phyloP scores from a whole-genome alignment of 2,329 filamentous ascomycete species.

The Anthostomella pinea region DNA sequence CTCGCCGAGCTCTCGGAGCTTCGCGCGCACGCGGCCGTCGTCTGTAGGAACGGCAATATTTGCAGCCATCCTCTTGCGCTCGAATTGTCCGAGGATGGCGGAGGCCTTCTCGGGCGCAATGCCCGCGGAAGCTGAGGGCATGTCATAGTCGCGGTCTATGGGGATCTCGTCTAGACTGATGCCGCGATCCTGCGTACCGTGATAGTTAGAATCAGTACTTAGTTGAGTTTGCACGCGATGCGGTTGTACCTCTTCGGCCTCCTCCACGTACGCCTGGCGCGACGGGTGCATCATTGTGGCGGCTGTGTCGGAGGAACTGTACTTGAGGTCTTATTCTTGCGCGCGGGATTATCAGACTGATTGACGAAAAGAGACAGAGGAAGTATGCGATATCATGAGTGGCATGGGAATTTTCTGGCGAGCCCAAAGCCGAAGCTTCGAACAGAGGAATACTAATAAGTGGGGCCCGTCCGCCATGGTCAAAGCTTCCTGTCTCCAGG shows the following conservation, averaged over 20 bases:
- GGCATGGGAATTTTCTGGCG: too few relatives aligned
- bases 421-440: too few relatives aligned
- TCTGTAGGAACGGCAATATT: slow-evolving; percentile 92
- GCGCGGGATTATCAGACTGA: too few relatives aligned
- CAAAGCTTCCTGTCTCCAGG: too few relatives aligned
- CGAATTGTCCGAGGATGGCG: slow-evolving; percentile 82
- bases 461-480: too few relatives aligned
- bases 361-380: too few relatives aligned
- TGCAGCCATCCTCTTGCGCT: slow-evolving; percentile 84
- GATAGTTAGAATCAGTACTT: slow-evolving; percentile 16
- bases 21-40: slow-evolving; percentile 78
- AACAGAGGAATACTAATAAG: too few relatives aligned
- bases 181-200: slow-evolving; percentile 29
- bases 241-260: slow-evolving; percentile 64
- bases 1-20: slow-evolving; percentile 82
- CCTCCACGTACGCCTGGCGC: slow-evolving; percentile 91
- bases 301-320: too few relatives aligned
- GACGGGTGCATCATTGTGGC: slow-evolving; percentile 77
- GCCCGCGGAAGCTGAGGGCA: slow-evolving; percentile 63
- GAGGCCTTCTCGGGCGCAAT: slow-evolving; percentile 79
- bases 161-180: slow-evolving; percentile 43
- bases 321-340: too few relatives aligned
- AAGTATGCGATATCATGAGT: too few relatives aligned
- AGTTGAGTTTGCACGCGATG: slow-evolving; percentile 15
- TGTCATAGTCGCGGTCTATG: slow-evolving; percentile 79